These are phyloP conservation scores for Aspergillus sparsus DNA, from an alignment of 495 filamentous ascomycete genomes.

Conservation along the genomic window DNA sequence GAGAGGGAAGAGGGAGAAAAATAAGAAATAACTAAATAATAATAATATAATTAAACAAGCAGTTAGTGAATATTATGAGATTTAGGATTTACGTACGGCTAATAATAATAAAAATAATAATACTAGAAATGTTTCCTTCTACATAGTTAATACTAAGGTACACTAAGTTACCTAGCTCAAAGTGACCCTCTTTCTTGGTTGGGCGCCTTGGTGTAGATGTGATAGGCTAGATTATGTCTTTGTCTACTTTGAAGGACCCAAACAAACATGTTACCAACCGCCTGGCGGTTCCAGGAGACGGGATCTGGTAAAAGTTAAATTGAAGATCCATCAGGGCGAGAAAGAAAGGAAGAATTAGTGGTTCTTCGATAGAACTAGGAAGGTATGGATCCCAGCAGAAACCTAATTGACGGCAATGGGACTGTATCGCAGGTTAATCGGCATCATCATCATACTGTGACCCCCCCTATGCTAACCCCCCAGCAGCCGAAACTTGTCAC, in stretches of 20 bases:
- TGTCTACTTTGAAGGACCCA: not conserved
- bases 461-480: not conserved
- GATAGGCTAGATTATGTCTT: not conserved
- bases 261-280: conserved; percentile 20
- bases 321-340: conserved; percentile 21
- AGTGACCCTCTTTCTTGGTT: too few species aligned
- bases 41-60: too few species aligned
- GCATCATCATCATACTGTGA: not conserved
- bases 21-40: not conserved
- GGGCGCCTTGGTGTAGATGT: not conserved
- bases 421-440: conserved; percentile 6
- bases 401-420: conserved; percentile 9
- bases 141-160: too few species aligned
- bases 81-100: too few species aligned
- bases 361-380: conserved; percentile 9
- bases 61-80: too few species aligned
- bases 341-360: conserved; percentile 1
- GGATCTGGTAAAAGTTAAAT: conserved; percentile 23
- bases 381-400: not conserved
- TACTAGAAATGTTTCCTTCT: too few species aligned
- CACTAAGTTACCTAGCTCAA: too few species aligned
- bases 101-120: too few species aligned
- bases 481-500: too few species aligned
- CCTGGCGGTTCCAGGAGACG: conserved; percentile 25
- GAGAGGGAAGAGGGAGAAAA: not conserved